Conservation (phyloP, 306 rosid species). For the Rosa rugosa region DNA sequence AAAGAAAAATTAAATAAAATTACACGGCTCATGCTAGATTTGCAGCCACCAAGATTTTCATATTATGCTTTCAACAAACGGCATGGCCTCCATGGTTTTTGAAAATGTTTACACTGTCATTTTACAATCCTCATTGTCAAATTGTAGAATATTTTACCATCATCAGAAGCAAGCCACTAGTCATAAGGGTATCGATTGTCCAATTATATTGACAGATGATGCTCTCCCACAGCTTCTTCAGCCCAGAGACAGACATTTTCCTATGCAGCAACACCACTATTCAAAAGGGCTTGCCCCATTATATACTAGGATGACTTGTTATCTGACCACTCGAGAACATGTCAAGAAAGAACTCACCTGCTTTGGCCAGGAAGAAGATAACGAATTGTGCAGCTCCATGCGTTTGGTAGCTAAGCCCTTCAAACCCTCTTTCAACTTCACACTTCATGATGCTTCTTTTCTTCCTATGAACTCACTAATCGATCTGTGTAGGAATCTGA, state of each 20-base stretch:
- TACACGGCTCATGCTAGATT: background rate
- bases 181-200: background rate
- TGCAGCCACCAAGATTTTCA: background rate
- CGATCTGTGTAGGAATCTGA: constrained; percentile 75
- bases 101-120: background rate
- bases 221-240: background rate
- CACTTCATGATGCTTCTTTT: constrained; percentile 87
- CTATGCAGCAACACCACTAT: constrained; percentile 67
- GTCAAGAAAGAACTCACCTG: constrained; percentile 48
- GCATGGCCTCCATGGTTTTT: background rate
- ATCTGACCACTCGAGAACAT: background rate
- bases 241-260: background rate
- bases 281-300: constrained; percentile 21
- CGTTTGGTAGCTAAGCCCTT: constrained; percentile 74
- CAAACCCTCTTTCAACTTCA: constrained; percentile 81
- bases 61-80: background rate
- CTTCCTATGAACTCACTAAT: constrained; percentile 74
- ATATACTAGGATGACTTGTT: background rate
- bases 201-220: background rate
- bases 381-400: constrained; percentile 88
- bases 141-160: background rate
- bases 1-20: background rate
- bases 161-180: background rate
- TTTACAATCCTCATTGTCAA: background rate
- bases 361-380: constrained; percentile 85